Evolutionary conservation across 2,329 filamentous ascomycete genomes (phyloP).

Genomic region (Arthrobotrys conoides): DNA sequence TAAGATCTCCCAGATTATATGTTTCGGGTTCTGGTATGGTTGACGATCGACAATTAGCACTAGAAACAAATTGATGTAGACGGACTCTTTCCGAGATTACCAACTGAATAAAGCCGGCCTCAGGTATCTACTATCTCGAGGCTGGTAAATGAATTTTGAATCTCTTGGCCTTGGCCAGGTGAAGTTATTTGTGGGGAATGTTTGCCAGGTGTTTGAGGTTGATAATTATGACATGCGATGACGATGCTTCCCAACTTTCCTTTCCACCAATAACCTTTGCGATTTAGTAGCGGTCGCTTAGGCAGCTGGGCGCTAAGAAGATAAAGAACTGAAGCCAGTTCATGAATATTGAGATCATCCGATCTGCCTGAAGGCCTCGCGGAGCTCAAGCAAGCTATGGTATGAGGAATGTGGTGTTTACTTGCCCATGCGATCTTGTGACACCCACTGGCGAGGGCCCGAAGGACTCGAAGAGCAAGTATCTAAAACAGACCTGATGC

Average conservation of each 20-base stretch:
- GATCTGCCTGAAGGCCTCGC: constrained; percentile 29
- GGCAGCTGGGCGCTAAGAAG: constrained; percentile 47
- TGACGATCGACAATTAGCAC: not conserved
- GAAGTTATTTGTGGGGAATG: constrained; percentile 10
- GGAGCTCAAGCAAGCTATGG: constrained; percentile 35
- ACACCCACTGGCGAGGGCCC: constrained; percentile 38
- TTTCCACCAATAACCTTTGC: constrained; percentile 35
- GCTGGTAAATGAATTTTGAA: not conserved
- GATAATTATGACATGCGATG: constrained; percentile 25
- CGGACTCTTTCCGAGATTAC: constrained; percentile 41
- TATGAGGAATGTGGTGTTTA: constrained; percentile 49
- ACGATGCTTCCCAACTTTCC: constrained; percentile 1
- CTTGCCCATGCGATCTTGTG: constrained; percentile 37
- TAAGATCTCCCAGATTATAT: constrained; percentile 4
- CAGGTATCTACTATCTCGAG: not conserved
- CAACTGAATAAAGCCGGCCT: not conserved
- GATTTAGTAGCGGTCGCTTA: constrained; percentile 33
- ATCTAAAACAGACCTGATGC: constrained; percentile 51
- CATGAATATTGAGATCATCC: constrained; percentile 25
- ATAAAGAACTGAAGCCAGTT: constrained; percentile 42
- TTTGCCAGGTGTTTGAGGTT: constrained; percentile 33
- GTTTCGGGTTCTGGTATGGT: constrained; percentile 18
- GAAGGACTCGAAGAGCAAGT: constrained; percentile 32
- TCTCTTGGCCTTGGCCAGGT: not conserved
- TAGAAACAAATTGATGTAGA: constrained; percentile 5